Evolutionary conservation across 1,284 basidiomycete genomes (phyloP), one percentile per base, ranked within the genome.

Genomic region (Bondarzewia mesenterica): DNA sequence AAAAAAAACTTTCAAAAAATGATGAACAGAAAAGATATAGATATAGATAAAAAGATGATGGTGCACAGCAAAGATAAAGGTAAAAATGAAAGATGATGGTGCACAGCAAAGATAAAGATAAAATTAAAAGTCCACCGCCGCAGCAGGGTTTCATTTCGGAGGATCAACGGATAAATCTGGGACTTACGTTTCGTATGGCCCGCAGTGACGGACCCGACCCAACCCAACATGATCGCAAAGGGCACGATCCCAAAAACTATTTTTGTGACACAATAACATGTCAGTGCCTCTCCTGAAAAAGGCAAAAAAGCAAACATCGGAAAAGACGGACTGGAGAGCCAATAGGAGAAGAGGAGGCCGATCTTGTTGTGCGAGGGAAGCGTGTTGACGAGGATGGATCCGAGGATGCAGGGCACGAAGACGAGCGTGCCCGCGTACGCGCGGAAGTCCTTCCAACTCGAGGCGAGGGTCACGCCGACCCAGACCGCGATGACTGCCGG

Each of bases 151-250:
- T n/a, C n/a, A n/a, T n/a, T n/a, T n/a, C n/a, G n/a, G n/a, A n/a
- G n/a, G n/a, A n/a, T n/a, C n/a, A n/a, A n/a, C n/a, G n/a, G n/a
- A n/a, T n/a, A n/a, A n/a, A n/a, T n/a, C n/a, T n/a, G 42, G 22
- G 15, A 44, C 29, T 59, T 66, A 50, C 77, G 73, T 65, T 88
- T 88, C 12, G 85, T 89, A 60, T 88, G 85, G 0, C 86, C 86
- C 1, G 84, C 75, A 0, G 82, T 87, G n/a, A 83, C 73, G 23
- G 63, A 73, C 1, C 75, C 78, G 21, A 85, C 56, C 85, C 85
- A 88, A 10, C 78, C 79, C 5, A 89, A 66, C 49, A 81, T 73
- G 38, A 90, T 72, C 2, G 80, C 76, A 57, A 87, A 87, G 3
- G 77, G 78, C 0, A 84, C 78, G 0, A 85, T 80, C 7, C 76